These are phyloP conservation scores for Limnomonas spitsbergensis DNA, from an alignment of 139 green algal species.

Conservation along the genomic window DNA sequence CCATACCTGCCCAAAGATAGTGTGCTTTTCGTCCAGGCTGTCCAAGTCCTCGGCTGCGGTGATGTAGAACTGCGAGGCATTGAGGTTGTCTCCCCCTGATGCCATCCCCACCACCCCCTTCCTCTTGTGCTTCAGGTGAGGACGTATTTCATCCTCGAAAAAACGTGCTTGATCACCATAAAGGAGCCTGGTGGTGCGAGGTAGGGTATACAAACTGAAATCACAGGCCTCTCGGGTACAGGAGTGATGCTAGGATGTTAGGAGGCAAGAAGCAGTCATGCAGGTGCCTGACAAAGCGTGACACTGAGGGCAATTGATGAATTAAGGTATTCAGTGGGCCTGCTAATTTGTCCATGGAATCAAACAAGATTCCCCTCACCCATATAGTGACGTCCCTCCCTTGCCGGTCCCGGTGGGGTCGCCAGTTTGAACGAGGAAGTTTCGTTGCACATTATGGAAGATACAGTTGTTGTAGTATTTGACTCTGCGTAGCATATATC, in stretches of 20 bases:
- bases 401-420: slow-evolving; percentile 85
- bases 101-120: slow-evolving; percentile 89
- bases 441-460: slow-evolving; percentile 84
- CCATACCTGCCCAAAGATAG: slow-evolving; percentile 82
- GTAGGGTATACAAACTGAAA: background rate
- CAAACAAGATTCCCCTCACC: slow-evolving; percentile 21
- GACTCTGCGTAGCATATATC: slow-evolving; percentile 65
- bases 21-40: slow-evolving; percentile 91
- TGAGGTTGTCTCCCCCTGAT: slow-evolving; percentile 60
- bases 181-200: slow-evolving; percentile 63
- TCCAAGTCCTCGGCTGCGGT: slow-evolving; percentile 66
- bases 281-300: too few relatives aligned
- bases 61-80: slow-evolving; percentile 93
- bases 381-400: slow-evolving; percentile 86
- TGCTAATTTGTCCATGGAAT: too few relatives aligned
- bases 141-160: slow-evolving; percentile 92
- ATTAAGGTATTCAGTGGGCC: too few relatives aligned
- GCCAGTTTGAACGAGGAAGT: slow-evolving; percentile 87
- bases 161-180: slow-evolving; percentile 83
- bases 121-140: slow-evolving; percentile 77
- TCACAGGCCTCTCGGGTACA: too few relatives aligned
- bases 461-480: slow-evolving; percentile 94
- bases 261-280: too few relatives aligned
- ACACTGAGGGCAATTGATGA: too few relatives aligned
- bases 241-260: too few relatives aligned